Evolutionary conservation across 495 filamentous ascomycete genomes (phyloP), one percentile per base, ranked within the genome.

Genomic region (Xylona heveae): DNA sequence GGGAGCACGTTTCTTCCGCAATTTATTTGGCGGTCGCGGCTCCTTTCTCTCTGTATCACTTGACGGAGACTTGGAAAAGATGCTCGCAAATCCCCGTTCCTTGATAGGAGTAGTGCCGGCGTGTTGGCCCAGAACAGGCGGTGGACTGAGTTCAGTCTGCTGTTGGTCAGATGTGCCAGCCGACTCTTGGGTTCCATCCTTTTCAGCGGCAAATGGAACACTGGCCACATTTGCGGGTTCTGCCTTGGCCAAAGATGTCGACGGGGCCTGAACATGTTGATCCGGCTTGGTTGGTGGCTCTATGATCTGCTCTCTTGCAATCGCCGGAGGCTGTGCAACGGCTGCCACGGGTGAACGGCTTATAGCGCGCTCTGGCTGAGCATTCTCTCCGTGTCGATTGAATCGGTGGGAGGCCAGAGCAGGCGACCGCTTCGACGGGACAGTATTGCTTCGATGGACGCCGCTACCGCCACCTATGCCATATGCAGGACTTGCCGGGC

Each of bases 391-490:
- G n/a, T n/a, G n/a, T 27, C 66, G 57, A 30, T 58, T 49, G 35
- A 66, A 64, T 4, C 68, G 53, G 16, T 71, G 62, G 19, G 64
- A 55, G 13, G 63, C 54, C 16, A 85, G 42, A 8, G 63, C 71
- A 12, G 84, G 79, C 1, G 85, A 83, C 55, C 71, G 79, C 48
- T 90, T 88, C 2, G 83, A 85, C n/a, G 88, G 88, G 12, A 94
- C 54, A 6, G 88, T 97, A 51, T 95, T 97, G 53, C 84, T 94
- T 42, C 88, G 64, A 38, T 77, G 74, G 23, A 97, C 62, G 5
- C 81, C 81, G 38, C 66, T 59, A 17, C 57, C 4, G 53, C 37
- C 20, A 43, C 35, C 6, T 40, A 33, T 55, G 13, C 52, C 48
- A 5, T 66, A 62, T 1, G 67, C 63, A 6, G 79, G 77, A 28